Conservation (phyloP, 2,329 filamentous ascomycete species). For the Curvularia sp. region DNA sequence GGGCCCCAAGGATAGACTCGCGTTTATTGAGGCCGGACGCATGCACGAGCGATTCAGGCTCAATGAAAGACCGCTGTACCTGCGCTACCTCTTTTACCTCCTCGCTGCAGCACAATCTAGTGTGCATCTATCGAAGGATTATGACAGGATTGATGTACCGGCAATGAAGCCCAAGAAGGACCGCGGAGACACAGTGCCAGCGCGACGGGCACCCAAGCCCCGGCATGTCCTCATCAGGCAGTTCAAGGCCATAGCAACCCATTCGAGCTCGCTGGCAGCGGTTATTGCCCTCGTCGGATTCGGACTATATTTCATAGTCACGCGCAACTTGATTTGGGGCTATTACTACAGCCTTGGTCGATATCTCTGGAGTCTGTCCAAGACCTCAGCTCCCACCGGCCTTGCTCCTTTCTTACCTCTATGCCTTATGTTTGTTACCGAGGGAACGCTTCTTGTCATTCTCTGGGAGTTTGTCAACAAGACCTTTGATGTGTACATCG, state of each 20-base stretch:
- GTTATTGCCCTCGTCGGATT: constrained; percentile 55
- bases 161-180: constrained; percentile 37
- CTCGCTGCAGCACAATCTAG: constrained; percentile 74
- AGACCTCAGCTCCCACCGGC: constrained; percentile 66
- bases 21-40: constrained; percentile 74
- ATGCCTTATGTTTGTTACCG: constrained; percentile 59
- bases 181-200: constrained; percentile 16
- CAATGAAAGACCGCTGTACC: constrained; percentile 86
- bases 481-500: constrained; percentile 81
- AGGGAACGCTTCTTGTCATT: constrained; percentile 71
- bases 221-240: constrained; percentile 30
- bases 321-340: constrained; percentile 43
- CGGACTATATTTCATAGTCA: constrained; percentile 38
- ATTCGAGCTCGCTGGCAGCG: constrained; percentile 48
- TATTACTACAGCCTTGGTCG: constrained; percentile 74
- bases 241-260: constrained; percentile 26
- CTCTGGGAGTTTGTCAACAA: constrained; percentile 81
- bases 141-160: constrained; percentile 69
- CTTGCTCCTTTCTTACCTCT: constrained; percentile 62
- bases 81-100: constrained; percentile 73
- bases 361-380: constrained; percentile 77
- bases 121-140: constrained; percentile 74
- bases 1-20: constrained; percentile 66
- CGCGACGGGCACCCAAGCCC: constrained; percentile 25
- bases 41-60: constrained; percentile 73